Evolutionary conservation across 2,329 filamentous ascomycete species (phyloP), one percentile per base, ranked within the genome.

Genomic region (Curvularia spicifera): DNA sequence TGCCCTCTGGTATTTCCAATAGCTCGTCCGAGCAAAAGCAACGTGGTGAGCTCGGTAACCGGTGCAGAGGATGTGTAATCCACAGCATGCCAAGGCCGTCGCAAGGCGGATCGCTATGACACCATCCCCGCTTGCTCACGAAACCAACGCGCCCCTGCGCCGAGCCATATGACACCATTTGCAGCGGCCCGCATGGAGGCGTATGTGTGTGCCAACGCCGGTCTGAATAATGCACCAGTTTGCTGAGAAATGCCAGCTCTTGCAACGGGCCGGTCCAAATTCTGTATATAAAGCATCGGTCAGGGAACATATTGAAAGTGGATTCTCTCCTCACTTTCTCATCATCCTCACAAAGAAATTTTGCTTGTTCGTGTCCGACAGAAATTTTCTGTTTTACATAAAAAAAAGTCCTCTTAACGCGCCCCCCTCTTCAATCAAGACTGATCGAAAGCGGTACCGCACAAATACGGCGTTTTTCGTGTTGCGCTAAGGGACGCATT

Each of bases 81-180:
- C 46, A 24, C 46, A 33, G 47, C 31, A n/a, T 33, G 60, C 56
- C 61, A 69, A 73, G 68, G 64, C 72, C 71, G 71, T 55, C 47
- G 61, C 57, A 71, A 74, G 65, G 69, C 69, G 69, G 40, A 26
- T 66, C 69, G 71, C 62, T 60, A 72, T 74, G 60, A 61, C 67
- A 66, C 61, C 72, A 74, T 75, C 61, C 33, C 50, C 58, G 67
- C 71, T 74, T 73, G 65, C 57, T 62, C 63, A 58, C 66, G 61
- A 66, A 67, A 63, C 35, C 54, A 58, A 65, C 64, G 59, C 62
- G 68, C 60, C 50, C 24, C 43, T 47, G 50, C 52, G 54, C 61
- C 61, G 60, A 59, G 59, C 55, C 47, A 51, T 51, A 43, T 44
- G 53, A 46, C 55, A 54, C 51, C 44, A 43, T 31, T 57, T n/a